Base-by-base conservation (phyloP, 2,329 filamentous ascomycete species). In the Gnomoniopsis smithogilvyi region DNA sequence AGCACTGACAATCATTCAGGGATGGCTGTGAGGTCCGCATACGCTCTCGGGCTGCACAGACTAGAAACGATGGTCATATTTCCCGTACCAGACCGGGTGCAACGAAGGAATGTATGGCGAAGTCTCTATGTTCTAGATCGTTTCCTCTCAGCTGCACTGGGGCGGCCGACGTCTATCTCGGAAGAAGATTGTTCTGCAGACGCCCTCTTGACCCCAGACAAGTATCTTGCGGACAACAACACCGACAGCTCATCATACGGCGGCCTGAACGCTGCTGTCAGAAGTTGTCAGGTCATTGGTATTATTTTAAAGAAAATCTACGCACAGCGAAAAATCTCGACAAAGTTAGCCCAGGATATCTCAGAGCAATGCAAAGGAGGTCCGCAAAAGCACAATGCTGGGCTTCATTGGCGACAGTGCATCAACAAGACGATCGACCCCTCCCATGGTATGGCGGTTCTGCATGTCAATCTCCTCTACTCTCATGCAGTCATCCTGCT, bases 81-180 rank as follows among this genome's bases (percentile, higher is more conserved):
- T 66, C 70, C 70, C 8, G 66, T 67, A 1, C 72, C 77, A 12
- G 76, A 84, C 53, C 74, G 80, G 62, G 69, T 67, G 10, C 69
- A 79, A 10, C 76, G 85, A 36, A 78, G 80, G 30, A 87, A 84
- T 51, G 69, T 89, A 3, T 89, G 85, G 86, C 80, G 81, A 58
- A 86, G 83, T 12, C 70, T 90, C 0, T 88, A 87, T 60, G 75
- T 89, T 15, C 76, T 89, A 8, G 87, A 90, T 65, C 78, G 83
- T 17, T 84, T 89, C 54, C 74, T 89, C 1, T 81, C 86, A 1
- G 81, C 83, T 24, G 84, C 83, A 1, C 73, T 90, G 1, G 87
- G 87, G 6, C 79, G 85, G 11, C 86, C 86, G 0, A 78, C 79
- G 1, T 80, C 82, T 8, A 88, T 89, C 51, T 78, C 79, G 6